These are phyloP conservation scores for Cymodocea nodosa DNA, from an alignment of 116 monocot genomes.

Conservation along the genomic window DNA sequence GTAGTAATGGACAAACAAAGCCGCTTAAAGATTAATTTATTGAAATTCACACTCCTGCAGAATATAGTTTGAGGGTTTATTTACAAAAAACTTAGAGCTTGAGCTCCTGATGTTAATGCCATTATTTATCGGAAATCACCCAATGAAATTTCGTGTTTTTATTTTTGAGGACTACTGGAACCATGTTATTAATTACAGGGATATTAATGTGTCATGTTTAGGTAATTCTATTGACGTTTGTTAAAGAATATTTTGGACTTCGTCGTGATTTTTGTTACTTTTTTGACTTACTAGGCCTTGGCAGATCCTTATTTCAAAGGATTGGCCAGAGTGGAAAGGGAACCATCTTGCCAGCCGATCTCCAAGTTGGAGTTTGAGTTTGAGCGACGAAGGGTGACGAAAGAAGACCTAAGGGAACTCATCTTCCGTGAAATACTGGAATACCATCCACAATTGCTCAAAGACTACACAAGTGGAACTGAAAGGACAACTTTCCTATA, in stretches of 20 bases:
- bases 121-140: too few relatives aligned
- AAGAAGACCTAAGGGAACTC: conserved; percentile 77
- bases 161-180: too few relatives aligned
- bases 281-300: conserved; percentile 41
- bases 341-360: conserved; percentile 76
- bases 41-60: too few relatives aligned
- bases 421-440: conserved; percentile 83
- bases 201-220: too few relatives aligned
- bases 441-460: conserved; percentile 70
- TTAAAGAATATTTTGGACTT: background rate
- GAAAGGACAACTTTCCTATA: conserved; percentile 64
- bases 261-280: background rate
- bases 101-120: too few relatives aligned
- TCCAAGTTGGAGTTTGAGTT: conserved; percentile 93
- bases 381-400: conserved; percentile 65
- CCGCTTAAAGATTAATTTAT: too few relatives aligned
- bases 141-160: too few relatives aligned
- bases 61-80: too few relatives aligned
- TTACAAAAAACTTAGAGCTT: too few relatives aligned
- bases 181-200: too few relatives aligned
- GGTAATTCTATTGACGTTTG: too few relatives aligned
- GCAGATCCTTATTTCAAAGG: conserved; percentile 88
- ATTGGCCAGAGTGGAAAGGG: conserved; percentile 71
- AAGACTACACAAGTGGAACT: conserved; percentile 60
- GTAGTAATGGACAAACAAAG: too few relatives aligned